Conservation (phyloP, 768 basidiomycete genomes). For the Trametes cinnabarina region DNA sequence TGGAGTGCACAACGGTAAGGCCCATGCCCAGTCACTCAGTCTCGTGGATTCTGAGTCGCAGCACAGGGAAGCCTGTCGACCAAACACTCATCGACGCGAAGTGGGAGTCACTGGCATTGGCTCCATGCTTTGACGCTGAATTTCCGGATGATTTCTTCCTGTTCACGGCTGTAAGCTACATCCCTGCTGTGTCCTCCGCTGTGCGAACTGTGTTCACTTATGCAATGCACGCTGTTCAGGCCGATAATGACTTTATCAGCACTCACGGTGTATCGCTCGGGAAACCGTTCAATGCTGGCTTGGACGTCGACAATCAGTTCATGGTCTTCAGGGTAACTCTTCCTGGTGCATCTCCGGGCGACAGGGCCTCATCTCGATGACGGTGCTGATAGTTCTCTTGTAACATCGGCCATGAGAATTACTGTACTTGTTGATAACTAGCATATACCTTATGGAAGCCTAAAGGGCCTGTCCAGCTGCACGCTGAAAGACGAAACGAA, state of each 20-base stretch:
- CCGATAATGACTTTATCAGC: constrained; percentile 66
- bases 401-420: too few species aligned
- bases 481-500: too few species aligned
- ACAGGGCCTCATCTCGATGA: too few species aligned
- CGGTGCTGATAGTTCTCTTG: too few species aligned
- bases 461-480: too few species aligned
- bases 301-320: constrained; percentile 61
- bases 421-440: too few species aligned
- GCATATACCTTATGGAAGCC: too few species aligned
- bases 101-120: constrained; percentile 66
- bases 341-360: constrained; percentile 27
- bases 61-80: constrained; percentile 46
- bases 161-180: constrained; percentile 51
- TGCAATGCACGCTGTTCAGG: constrained; percentile 26
- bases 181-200: background rate
- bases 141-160: constrained; percentile 68
- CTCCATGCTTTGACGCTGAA: constrained; percentile 46
- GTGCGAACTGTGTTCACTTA: too few species aligned
- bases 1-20: constrained; percentile 59
- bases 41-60: background rate
- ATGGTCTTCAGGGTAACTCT: constrained; percentile 62
- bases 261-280: constrained; percentile 52
- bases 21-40: background rate
- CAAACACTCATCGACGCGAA: constrained; percentile 58
- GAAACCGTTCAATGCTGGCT: constrained; percentile 49